phyloP scores from a whole-genome alignment of 164 flowering plant genomes.

The Platanus orientalis region DNA sequence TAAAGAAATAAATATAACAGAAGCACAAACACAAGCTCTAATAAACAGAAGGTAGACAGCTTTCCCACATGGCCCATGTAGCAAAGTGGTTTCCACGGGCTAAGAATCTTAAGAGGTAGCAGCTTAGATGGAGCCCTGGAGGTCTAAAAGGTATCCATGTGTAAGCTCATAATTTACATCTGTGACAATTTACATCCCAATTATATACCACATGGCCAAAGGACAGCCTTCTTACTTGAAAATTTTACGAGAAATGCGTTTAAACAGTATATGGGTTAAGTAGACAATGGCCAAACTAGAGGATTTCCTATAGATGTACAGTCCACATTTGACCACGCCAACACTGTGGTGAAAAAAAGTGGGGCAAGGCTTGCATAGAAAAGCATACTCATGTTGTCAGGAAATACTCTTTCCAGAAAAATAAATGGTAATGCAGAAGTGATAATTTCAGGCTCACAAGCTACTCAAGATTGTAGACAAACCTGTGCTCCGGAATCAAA shows the following conservation, averaged over 20 bases:
- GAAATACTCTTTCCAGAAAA: no score
- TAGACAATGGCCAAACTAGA: neutral
- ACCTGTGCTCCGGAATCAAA: constrained; percentile 99
- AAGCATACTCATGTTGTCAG: no score
- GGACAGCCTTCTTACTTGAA: neutral
- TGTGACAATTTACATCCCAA: neutral
- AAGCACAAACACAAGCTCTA: constrained; percentile 1
- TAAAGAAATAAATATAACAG: neutral
- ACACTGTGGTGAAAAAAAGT: neutral
- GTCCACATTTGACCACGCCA: neutral
- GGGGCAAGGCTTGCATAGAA: neutral
- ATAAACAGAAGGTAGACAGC: neutral
- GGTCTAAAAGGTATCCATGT: neutral
- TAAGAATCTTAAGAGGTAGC: neutral
- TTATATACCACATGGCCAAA: neutral
- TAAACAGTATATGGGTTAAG: no score
- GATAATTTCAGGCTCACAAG: neutral
- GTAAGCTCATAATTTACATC: no score
- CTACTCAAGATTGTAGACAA: constrained; percentile 11
- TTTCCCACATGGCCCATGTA: neutral
- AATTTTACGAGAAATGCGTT: neutral
- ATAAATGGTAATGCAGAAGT: constrained; percentile 1
- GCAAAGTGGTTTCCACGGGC: neutral
- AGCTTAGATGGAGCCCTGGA: no score
- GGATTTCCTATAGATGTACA: neutral